Evolutionary conservation across 768 basidiomycete species (phyloP).

Genomic region (Favolaschia claudopus): DNA sequence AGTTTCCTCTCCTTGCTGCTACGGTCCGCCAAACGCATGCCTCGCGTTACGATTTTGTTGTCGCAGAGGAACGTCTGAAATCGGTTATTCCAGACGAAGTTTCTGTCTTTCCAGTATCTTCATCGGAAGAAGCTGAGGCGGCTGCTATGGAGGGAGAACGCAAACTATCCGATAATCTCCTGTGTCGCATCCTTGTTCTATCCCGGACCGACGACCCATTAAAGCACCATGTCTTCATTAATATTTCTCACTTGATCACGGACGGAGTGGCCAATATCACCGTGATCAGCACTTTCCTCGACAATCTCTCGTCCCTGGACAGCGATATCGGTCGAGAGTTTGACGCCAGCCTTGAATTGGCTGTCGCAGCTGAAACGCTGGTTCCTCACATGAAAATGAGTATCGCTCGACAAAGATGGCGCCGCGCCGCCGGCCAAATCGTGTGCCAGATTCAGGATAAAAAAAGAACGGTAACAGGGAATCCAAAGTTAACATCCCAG

Average conservation of each 20-base stretch:
- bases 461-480: conserved; percentile 45
- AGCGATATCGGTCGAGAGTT: conserved; percentile 32
- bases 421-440: conserved; percentile 47
- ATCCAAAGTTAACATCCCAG: neutral
- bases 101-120: conserved; percentile 38
- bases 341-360: conserved; percentile 49
- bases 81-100: conserved; percentile 48
- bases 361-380: conserved; percentile 46
- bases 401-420: conserved; percentile 52
- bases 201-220: conserved; percentile 44
- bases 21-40: conserved; percentile 43
- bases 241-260: conserved; percentile 56
- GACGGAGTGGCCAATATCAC: conserved; percentile 55
- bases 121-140: conserved; percentile 42
- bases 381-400: conserved; percentile 41
- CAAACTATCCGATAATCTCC: conserved; percentile 50
- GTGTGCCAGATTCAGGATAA: conserved; percentile 42
- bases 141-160: conserved; percentile 41
- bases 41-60: conserved; percentile 46
- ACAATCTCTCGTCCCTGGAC: conserved; percentile 42
- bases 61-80: conserved; percentile 46
- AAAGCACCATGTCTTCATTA: conserved; percentile 50
- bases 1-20: conserved; percentile 58
- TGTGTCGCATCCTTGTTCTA: conserved; percentile 52
- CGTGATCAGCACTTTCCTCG: conserved; percentile 53